Conservation (phyloP, 2,329 filamentous ascomycete species). For the Dactylonectria estremocensis region DNA sequence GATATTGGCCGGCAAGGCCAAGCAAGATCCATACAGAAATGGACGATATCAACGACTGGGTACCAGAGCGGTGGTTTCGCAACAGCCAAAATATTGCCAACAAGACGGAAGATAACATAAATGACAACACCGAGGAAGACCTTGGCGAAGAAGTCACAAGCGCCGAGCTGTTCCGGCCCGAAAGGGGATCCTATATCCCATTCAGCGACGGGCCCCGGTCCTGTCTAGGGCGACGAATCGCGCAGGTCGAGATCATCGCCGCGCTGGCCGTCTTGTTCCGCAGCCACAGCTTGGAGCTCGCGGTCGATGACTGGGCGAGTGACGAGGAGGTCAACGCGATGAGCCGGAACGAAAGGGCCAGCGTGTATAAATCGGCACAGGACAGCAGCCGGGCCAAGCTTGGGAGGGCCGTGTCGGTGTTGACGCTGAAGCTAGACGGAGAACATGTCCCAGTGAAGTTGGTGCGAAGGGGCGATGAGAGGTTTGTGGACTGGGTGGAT, state of each 20-base stretch:
- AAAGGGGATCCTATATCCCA: conserved; percentile 70
- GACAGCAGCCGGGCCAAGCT: conserved; percentile 67
- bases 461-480: conserved; percentile 78
- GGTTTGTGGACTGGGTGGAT: conserved; percentile 68
- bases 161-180: conserved; percentile 72
- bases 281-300: conserved; percentile 78
- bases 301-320: conserved; percentile 72
- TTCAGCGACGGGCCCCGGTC: conserved; percentile 72
- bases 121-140: conserved; percentile 59
- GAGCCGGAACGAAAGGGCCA: conserved; percentile 61
- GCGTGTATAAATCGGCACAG: conserved; percentile 74
- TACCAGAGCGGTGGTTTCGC: conserved; percentile 81
- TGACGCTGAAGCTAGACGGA: conserved; percentile 81
- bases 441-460: conserved; percentile 76
- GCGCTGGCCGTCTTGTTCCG: conserved; percentile 70
- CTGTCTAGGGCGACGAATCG: conserved; percentile 72
- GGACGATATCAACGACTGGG: conserved; percentile 77
- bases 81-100: conserved; percentile 46
- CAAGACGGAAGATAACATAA: conserved; percentile 31
- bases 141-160: conserved; percentile 75
- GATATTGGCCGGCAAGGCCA: conserved; percentile 76
- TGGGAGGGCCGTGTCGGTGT: conserved; percentile 69
- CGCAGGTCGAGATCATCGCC: conserved; percentile 72
- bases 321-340: conserved; percentile 69
- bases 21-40: conserved; percentile 59